Percentiles rank a stretch among this genome's conserved stretches.
Evolutionary conservation across 2,329 filamentous ascomycete species (phyloP).

Genomic region (Emmonsiellopsis sp.): DNA sequence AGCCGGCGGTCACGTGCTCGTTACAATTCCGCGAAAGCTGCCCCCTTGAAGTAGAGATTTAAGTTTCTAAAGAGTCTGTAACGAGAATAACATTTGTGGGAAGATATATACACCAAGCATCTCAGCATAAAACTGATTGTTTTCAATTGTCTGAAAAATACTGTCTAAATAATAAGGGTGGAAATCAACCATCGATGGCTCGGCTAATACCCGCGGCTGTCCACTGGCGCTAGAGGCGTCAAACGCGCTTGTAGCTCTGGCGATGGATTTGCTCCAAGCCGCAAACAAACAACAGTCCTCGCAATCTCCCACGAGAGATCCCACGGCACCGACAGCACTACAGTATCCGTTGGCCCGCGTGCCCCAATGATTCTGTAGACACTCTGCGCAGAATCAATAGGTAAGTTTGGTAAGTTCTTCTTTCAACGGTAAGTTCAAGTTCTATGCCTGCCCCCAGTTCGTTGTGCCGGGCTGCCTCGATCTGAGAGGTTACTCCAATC

Average conservation of each 20-base stretch:
- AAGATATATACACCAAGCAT: too few species aligned
- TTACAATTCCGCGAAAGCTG: too few species aligned
- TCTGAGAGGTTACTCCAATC: neutral
- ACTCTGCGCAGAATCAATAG: slow-evolving; percentile 5
- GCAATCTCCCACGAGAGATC: neutral
- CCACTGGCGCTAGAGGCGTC: neutral
- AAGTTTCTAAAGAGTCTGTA: too few species aligned
- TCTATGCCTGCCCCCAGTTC: neutral
- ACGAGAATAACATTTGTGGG: too few species aligned
- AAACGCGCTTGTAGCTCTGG: neutral
- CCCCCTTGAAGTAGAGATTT: too few species aligned
- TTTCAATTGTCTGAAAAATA: too few species aligned
- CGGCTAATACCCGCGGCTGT: neutral
- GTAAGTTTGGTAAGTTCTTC: slow-evolving; percentile 15
- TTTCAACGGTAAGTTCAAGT: neutral
- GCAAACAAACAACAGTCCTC: neutral
- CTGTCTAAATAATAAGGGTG: too few species aligned
- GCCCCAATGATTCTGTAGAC: neutral
- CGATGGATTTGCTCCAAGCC: neutral
- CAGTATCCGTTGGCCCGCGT: neutral
- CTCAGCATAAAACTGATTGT: too few species aligned
- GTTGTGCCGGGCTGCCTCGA: neutral
- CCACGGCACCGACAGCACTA: neutral
- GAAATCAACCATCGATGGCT: neutral
- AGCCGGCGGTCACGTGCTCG: too few species aligned